A percentile compares a stretch with the other conserved stretches of the same genome.
These are phyloP conservation scores for Ilyonectria destructans DNA, from an alignment of 2,329 filamentous ascomycete genomes.

Conservation along the genomic window DNA sequence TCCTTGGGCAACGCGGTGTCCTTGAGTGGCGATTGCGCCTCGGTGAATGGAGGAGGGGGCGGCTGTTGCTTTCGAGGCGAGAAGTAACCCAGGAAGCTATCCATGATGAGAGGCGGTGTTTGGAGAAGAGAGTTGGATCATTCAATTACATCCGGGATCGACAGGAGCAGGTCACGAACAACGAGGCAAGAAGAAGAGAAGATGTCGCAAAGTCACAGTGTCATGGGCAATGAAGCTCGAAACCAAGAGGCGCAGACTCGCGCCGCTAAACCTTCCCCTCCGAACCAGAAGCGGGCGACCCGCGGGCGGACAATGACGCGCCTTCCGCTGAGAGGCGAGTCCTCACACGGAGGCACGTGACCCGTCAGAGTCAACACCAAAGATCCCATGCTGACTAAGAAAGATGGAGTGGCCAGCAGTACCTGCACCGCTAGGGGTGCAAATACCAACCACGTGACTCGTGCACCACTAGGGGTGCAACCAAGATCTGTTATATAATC, in stretches of 20 bases:
- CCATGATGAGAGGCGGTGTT: constrained; percentile 22
- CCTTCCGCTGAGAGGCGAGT: constrained; percentile 1
- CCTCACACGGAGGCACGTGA: constrained; percentile 73
- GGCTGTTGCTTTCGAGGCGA: constrained; percentile 45
- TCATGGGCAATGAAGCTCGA: background rate
- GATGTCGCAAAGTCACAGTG: constrained; percentile 1
- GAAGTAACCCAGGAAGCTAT: constrained; percentile 33
- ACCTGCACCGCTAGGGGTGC: too few species aligned
- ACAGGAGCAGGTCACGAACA: background rate
- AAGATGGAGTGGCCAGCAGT: too few species aligned
- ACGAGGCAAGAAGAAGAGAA: background rate
- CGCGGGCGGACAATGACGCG: constrained; percentile 12
- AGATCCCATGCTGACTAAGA: too few species aligned
- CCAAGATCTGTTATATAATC: too few species aligned
- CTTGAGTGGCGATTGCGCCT: constrained; percentile 34
- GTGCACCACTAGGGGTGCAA: too few species aligned
- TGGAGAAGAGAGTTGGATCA: background rate
- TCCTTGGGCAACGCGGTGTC: constrained; percentile 20
- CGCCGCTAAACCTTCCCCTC: constrained; percentile 14
- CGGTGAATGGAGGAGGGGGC: constrained; percentile 6
- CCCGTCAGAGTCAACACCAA: constrained; percentile 75
- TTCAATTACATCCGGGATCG: background rate
- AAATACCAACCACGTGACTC: too few species aligned
- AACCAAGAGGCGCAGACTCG: constrained; percentile 1
- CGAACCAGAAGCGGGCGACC: background rate